phyloP scores from a whole-genome alignment of 31 red algal genomes.

The Pterothamnion heteromorphum region DNA sequence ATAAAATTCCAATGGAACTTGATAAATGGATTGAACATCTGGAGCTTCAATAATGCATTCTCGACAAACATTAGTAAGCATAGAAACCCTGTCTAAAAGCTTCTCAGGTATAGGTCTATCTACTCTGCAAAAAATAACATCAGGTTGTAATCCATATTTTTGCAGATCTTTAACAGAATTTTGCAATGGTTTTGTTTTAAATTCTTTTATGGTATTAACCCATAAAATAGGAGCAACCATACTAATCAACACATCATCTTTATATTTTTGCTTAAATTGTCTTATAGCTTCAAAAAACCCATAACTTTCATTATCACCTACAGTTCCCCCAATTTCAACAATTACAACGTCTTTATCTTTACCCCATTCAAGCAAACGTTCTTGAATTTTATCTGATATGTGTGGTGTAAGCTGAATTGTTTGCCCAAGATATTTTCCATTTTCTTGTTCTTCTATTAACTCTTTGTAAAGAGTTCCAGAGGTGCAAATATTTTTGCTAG shows the following conservation, averaged over 20 bases:
- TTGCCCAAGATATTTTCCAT: slow-evolving; percentile 82
- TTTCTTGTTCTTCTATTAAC: slow-evolving; percentile 79
- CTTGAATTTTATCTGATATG: slow-evolving; percentile 92
- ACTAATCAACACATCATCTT: slow-evolving; percentile 82
- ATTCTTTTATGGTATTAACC: slow-evolving; percentile 73
- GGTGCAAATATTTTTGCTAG: slow-evolving; percentile 90
- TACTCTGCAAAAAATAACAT: slow-evolving; percentile 85
- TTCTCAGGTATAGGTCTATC: slow-evolving; percentile 78
- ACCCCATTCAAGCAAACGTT: slow-evolving; percentile 78
- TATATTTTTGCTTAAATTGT: slow-evolving; percentile 83
- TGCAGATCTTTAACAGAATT: slow-evolving; percentile 81
- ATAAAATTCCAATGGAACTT: slow-evolving; percentile 89
- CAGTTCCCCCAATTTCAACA: slow-evolving; percentile 97
- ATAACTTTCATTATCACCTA: slow-evolving; percentile 95
- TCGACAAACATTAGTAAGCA: slow-evolving; percentile 86
- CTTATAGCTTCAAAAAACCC: slow-evolving; percentile 94
- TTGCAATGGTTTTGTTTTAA: slow-evolving; percentile 99
- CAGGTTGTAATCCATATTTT: slow-evolving; percentile 81
- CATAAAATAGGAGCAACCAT: slow-evolving; percentile 84
- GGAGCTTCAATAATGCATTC: slow-evolving; percentile 85
- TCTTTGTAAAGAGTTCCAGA: slow-evolving; percentile 86
- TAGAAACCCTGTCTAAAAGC: slow-evolving; percentile 76
- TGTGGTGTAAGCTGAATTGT: slow-evolving; percentile 98
- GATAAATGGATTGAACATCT: slow-evolving; percentile 89
- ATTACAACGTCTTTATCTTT: slow-evolving; percentile 78